A percentile compares a stretch with the other conserved stretches of the same genome.
These are phyloP conservation scores for Suhomyces bribrorum DNA, from an alignment of 1,139 yeast species.

Conservation along the genomic window DNA sequence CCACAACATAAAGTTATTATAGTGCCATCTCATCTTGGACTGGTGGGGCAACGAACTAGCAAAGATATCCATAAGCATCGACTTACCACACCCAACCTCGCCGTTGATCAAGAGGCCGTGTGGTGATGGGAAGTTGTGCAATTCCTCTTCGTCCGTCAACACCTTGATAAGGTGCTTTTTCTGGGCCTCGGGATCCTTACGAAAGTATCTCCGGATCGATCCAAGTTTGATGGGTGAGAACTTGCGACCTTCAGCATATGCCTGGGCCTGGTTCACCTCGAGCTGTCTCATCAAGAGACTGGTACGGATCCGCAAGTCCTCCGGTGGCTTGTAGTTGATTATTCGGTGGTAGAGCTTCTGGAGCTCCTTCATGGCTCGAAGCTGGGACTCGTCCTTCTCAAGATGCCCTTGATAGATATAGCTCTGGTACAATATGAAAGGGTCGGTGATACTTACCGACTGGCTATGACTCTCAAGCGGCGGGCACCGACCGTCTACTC, in stretches of 20 bases:
- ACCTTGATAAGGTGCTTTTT: constrained; percentile 43
- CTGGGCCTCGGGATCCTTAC: constrained; percentile 30
- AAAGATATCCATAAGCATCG: constrained; percentile 72
- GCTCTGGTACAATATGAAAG: constrained; percentile 57
- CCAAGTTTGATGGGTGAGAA: constrained; percentile 19
- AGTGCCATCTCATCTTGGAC: constrained; percentile 72
- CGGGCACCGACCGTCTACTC: constrained; percentile 44
- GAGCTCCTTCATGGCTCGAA: constrained; percentile 63
- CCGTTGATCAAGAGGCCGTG: constrained; percentile 69
- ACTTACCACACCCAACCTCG: constrained; percentile 76
- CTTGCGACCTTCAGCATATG: constrained; percentile 12
- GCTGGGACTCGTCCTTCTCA: constrained; percentile 56
- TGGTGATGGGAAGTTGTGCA: constrained; percentile 57
- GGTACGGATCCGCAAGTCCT: constrained; percentile 48
- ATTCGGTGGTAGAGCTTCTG: constrained; percentile 62
- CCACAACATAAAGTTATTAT: constrained; percentile 68
- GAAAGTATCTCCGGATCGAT: constrained; percentile 24
- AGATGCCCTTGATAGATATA: constrained; percentile 53
- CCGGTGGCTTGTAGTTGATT: constrained; percentile 60
- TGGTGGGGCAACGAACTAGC: constrained; percentile 64
- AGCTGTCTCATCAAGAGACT: constrained; percentile 50
- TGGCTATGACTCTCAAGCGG: neutral
- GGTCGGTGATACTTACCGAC: constrained; percentile 59
- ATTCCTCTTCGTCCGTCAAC: constrained; percentile 66
- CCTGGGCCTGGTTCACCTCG: constrained; percentile 39